These are phyloP conservation scores for Mortierella hygrophila DNA, from an alignment of 192 early-diverging fungal species.

Conservation along the genomic window DNA sequence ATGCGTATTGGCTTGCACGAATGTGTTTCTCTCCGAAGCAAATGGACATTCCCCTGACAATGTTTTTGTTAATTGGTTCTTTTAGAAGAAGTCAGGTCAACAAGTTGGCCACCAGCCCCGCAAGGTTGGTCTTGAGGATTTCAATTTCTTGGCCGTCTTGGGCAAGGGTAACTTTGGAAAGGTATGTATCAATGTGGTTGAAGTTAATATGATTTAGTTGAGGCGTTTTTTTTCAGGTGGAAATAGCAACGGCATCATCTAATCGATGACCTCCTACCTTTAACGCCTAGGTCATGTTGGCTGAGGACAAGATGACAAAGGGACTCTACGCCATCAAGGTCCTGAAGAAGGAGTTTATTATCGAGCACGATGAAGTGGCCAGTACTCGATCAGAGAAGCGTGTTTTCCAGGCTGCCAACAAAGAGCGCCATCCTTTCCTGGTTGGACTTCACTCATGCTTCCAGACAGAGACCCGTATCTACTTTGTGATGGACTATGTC, in stretches of 20 bases:
- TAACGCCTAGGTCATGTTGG: slow-evolving; percentile 85
- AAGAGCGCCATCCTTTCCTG: slow-evolving; percentile 94
- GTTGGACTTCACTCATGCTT: slow-evolving; percentile 97
- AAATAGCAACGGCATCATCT: not conserved
- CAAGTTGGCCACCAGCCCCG: slow-evolving; percentile 39
- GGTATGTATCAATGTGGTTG: slow-evolving; percentile 45
- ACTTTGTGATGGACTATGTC: slow-evolving; percentile 99
- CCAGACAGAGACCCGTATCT: slow-evolving; percentile 94
- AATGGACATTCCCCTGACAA: not conserved
- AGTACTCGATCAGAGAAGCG: slow-evolving; percentile 94
- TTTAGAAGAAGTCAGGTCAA: slow-evolving; percentile 33
- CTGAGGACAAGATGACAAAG: slow-evolving; percentile 88
- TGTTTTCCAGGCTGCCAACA: slow-evolving; percentile 92
- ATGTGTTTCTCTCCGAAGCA: not conserved
- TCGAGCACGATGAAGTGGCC: slow-evolving; percentile 97
- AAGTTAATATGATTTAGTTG: not conserved
- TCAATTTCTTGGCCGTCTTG: slow-evolving; percentile 93
- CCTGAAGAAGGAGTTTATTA: slow-evolving; percentile 97
- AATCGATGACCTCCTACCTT: slow-evolving; percentile 12
- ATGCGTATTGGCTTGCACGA: not conserved
- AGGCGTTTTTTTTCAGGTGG: not conserved
- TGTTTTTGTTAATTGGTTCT: not conserved
- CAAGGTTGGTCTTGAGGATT: slow-evolving; percentile 91
- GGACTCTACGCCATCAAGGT: slow-evolving; percentile 98
- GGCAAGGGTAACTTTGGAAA: slow-evolving; percentile 99